Evolutionary conservation across 169 alveolate species (phyloP).

Genomic region (Plasmodium yoelii): DNA sequence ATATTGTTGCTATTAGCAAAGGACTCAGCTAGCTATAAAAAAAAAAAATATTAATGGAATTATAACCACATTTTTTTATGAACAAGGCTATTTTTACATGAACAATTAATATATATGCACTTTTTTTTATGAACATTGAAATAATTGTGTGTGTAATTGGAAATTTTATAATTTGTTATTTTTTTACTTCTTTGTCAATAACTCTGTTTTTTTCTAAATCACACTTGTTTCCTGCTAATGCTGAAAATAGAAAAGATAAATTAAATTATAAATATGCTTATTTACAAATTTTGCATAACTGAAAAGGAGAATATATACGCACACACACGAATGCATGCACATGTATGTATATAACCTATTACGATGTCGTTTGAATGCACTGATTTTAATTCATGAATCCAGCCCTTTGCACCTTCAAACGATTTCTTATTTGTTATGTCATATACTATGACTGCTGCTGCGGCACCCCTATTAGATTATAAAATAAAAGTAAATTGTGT

Average conservation of each 20-base stretch:
- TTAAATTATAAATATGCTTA: neutral
- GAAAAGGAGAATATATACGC: neutral
- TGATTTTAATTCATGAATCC: conserved; percentile 91
- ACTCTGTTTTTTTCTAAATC: conserved; percentile 89
- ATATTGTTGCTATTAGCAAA: conserved; percentile 92
- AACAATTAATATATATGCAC: conserved; percentile 6
- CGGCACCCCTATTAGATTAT: conserved; percentile 86
- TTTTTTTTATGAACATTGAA: neutral
- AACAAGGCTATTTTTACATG: conserved; percentile 13
- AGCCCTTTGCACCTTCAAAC: conserved; percentile 91
- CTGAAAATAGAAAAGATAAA: conserved; percentile 66
- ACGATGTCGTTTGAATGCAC: conserved; percentile 88
- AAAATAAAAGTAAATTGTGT: conserved; percentile 2
- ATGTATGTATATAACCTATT: conserved; percentile 63
- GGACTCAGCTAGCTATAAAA: conserved; percentile 78
- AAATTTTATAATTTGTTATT: too few species aligned
- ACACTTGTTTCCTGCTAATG: conserved; percentile 92
- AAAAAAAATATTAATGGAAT: neutral
- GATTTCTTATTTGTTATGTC: conserved; percentile 90
- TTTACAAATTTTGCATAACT: neutral
- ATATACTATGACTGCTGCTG: conserved; percentile 93
- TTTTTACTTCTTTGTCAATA: conserved; percentile 88
- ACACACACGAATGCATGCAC: neutral
- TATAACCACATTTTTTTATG: neutral
- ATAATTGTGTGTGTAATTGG: neutral